Percentiles rank a stretch among this genome's conserved stretches.
Conservation (phyloP, 441 rosid species). For the Bocquillonia castaneifolia region DNA sequence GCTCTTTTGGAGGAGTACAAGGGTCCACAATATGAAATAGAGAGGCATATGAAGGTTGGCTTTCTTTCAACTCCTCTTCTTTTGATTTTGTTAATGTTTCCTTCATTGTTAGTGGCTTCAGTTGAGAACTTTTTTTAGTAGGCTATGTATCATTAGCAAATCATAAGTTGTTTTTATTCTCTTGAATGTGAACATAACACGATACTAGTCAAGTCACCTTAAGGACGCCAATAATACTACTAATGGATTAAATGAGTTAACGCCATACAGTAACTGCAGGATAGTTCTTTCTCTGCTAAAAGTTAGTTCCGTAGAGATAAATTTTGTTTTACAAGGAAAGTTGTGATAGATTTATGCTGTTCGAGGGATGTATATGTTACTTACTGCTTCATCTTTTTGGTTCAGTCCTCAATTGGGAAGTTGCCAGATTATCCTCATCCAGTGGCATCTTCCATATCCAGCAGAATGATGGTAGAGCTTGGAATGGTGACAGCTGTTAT, state of each 20-base stretch:
- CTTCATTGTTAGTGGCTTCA: background rate
- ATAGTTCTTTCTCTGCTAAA: background rate
- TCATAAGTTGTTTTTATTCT: background rate
- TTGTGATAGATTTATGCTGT: background rate
- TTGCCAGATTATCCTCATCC: slow-evolving; percentile 76
- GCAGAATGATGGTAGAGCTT: slow-evolving; percentile 91
- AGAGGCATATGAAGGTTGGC: slow-evolving; percentile 66
- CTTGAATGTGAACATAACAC: background rate
- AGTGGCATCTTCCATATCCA: slow-evolving; percentile 89
- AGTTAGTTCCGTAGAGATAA: background rate
- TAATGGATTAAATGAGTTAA: background rate
- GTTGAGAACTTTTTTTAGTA: background rate
- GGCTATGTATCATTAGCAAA: background rate
- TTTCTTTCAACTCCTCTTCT: slow-evolving; percentile 23
- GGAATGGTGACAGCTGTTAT: slow-evolving; percentile 85
- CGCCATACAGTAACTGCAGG: background rate
- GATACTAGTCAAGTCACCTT: background rate
- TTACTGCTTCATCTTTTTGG: slow-evolving; percentile 5
- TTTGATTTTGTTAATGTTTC: slow-evolving; percentile 22
- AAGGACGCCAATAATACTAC: background rate
- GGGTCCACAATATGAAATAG: slow-evolving; percentile 69
- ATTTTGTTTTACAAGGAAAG: background rate
- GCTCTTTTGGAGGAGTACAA: slow-evolving; percentile 58
- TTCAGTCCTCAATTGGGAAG: slow-evolving; percentile 72
- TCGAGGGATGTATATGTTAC: background rate